Evolutionary conservation across 352 stramenopile species (phyloP).

Genomic region (Pythium myriotylum): DNA sequence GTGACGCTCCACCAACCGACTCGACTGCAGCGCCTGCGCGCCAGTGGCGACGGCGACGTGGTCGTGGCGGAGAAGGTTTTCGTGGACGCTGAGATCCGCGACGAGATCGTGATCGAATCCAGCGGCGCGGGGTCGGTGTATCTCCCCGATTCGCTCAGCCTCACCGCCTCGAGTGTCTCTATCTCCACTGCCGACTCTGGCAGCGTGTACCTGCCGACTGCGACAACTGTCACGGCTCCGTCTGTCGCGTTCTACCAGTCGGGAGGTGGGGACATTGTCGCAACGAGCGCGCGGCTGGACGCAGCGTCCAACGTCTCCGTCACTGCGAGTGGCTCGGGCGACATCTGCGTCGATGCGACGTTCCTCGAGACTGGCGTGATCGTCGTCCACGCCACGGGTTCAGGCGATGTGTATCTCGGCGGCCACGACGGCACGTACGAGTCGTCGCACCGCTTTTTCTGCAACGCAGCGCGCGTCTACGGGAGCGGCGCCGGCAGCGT

Average conservation of each 20-base stretch:
- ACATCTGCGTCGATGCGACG: slow-evolving; percentile 9
- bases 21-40: background rate
- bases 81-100: background rate
- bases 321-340: background rate
- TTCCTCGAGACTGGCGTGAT: slow-evolving; percentile 6
- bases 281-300: background rate
- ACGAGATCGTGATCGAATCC: background rate
- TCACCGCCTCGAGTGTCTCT: slow-evolving; percentile 6
- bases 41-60: slow-evolving; percentile 1
- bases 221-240: background rate
- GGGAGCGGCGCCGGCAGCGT: background rate
- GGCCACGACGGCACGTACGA: slow-evolving; percentile 14
- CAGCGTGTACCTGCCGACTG: slow-evolving; percentile 9
- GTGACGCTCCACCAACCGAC: background rate
- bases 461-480: slow-evolving; percentile 7
- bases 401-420: slow-evolving; percentile 3
- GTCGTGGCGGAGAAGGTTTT: slow-evolving; percentile 1
- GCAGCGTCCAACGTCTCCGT: background rate
- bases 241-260: slow-evolving; percentile 9
- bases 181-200: background rate
- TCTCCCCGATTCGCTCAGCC: background rate
- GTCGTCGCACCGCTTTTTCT: slow-evolving; percentile 2
- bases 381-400: background rate
- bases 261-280: slow-evolving; percentile 1
- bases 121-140: background rate